Evolutionary conservation across 495 filamentous ascomycete species (phyloP), one percentile per base, ranked within the genome.

Genomic region (Astrothelium subdiscretum): DNA sequence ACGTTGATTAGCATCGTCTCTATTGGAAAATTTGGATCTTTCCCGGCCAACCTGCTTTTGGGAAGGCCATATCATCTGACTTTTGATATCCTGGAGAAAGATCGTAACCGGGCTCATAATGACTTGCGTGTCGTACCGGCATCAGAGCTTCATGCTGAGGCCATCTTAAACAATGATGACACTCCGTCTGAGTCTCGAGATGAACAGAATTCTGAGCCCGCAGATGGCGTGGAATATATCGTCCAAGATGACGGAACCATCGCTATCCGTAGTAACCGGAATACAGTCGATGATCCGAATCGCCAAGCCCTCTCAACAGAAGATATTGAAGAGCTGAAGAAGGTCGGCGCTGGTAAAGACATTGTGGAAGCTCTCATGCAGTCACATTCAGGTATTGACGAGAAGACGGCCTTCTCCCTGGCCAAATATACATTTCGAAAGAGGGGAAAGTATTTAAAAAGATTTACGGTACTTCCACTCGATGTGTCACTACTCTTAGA

Each of bases 401-500:
- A 98, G 77, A 98, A 97, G 77, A 97, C 94, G 0, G 81, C 86
- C 1, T 98, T 95, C 73, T 90, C 89, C 5, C 76, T 96, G 22
- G 91, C 92, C 26, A 98, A 98, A 71, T 98, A 98, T 70, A 95
- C 91, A 54, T 76, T 97, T 18, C 81, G 94, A 24, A 98, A 98
- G 78, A 85, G 87, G 43, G 92, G 86, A 72, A 98, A 98, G 76
- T 97, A 95, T 69, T 81, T 96, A 64, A 83, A 85, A 64, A 78
- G 91, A 22, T 97, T 98, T 65, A 91, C 87, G 0, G 81, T 92
- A 0, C 74, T 92, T 29, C 92, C 90, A 0, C 68, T 97, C 69
- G 91, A 96, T 63, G 85, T 95, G 32, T 80, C 85, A 5, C 76
- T 80, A 48, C 77, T 98, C 58, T 80, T 84, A 22, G 78, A 87